Conservation (phyloP, 2,329 filamentous ascomycete species). For the Stagonosporopsis chrysanthemi region DNA sequence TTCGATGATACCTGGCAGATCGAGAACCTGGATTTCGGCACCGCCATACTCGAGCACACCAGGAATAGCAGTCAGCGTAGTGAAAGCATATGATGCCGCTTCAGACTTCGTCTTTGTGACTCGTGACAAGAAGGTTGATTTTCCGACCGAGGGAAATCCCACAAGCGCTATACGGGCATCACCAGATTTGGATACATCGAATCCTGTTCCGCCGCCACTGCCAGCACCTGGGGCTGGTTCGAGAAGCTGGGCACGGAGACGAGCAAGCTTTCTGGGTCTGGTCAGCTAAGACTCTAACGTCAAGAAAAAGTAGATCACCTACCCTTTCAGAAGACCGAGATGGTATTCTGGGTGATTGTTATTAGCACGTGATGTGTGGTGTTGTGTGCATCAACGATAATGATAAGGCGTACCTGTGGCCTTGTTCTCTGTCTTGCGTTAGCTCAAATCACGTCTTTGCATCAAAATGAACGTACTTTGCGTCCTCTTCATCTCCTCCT, state of each 20-base stretch:
- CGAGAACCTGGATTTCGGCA: slow-evolving; percentile 96
- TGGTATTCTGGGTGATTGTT: slow-evolving; percentile 80
- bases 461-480: slow-evolving; percentile 72
- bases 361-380: slow-evolving; percentile 46
- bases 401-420: slow-evolving; percentile 78
- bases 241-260: slow-evolving; percentile 90
- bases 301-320: background rate
- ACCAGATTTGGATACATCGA: slow-evolving; percentile 89
- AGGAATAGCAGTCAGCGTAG: slow-evolving; percentile 94
- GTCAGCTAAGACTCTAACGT: slow-evolving; percentile 23
- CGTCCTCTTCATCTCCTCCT: slow-evolving; percentile 99
- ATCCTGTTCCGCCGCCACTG: slow-evolving; percentile 80
- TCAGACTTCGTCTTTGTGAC: slow-evolving; percentile 98
- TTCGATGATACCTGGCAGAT: slow-evolving; percentile 98
- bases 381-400: slow-evolving; percentile 1
- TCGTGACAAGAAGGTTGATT: slow-evolving; percentile 98
- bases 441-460: slow-evolving; percentile 35
- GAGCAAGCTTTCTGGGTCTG: slow-evolving; percentile 81
- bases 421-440: slow-evolving; percentile 81
- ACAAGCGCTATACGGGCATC: slow-evolving; percentile 97
- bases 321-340: slow-evolving; percentile 97
- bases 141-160: slow-evolving; percentile 98
- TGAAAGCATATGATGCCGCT: slow-evolving; percentile 96
- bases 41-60: slow-evolving; percentile 97
- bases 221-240: slow-evolving; percentile 85